phyloP scores from a whole-genome alignment of 306 rosid genomes.

The Casuarina equisetifolia region DNA sequence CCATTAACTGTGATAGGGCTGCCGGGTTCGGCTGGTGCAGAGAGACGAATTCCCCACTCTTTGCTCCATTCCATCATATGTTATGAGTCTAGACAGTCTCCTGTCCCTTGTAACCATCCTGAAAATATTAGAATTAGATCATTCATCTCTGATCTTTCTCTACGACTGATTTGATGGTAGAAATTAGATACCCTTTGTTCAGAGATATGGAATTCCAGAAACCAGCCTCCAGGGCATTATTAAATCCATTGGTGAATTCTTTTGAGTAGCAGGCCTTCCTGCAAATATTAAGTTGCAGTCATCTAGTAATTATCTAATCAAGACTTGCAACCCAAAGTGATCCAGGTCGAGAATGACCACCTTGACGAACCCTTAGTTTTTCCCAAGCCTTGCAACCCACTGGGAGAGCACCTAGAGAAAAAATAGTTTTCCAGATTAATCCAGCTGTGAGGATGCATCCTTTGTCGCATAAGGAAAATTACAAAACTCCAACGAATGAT shows the following conservation, averaged over 20 bases:
- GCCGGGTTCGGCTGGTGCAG: slow-evolving; percentile 78
- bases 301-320: background rate
- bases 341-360: slow-evolving; percentile 34
- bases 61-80: slow-evolving; percentile 89
- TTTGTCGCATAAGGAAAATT: background rate
- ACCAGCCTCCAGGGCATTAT: slow-evolving; percentile 85
- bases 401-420: slow-evolving; percentile 69
- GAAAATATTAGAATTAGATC: slow-evolving; percentile 34
- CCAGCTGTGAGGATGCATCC: slow-evolving; percentile 45
- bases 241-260: slow-evolving; percentile 89
- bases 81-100: slow-evolving; percentile 91
- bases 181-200: slow-evolving; percentile 60
- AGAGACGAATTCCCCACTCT: slow-evolving; percentile 85
- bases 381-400: slow-evolving; percentile 92
- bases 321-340: slow-evolving; percentile 6
- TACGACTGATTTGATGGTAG: slow-evolving; percentile 16
- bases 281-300: slow-evolving; percentile 26
- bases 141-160: slow-evolving; percentile 12
- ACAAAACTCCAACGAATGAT: background rate
- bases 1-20: slow-evolving; percentile 67
- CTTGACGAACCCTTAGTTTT: slow-evolving; percentile 67
- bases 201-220: slow-evolving; percentile 88
- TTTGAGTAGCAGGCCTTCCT: slow-evolving; percentile 90
- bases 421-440: slow-evolving; percentile 75
- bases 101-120: slow-evolving; percentile 98